Conservation (phyloP, 768 basidiomycete species). For the Podaxis carcinomalis region DNA sequence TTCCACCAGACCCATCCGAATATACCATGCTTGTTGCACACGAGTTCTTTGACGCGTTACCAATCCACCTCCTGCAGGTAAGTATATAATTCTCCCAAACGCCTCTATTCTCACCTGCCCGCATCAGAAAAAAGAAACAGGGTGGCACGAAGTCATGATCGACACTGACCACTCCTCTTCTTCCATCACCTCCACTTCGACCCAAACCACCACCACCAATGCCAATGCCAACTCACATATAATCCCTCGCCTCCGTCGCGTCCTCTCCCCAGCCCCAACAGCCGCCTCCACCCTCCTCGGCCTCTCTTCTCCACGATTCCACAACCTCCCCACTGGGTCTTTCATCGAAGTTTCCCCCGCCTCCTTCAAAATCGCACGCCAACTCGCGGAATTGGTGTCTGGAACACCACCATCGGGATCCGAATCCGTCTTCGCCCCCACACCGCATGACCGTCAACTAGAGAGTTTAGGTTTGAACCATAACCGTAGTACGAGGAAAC, state of each 20-base stretch:
- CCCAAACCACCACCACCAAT: conserved; percentile 9
- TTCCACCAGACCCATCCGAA: conserved; percentile 41
- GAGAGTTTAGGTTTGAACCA: neutral
- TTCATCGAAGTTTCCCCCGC: conserved; percentile 79
- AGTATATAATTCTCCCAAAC: conserved; percentile 13
- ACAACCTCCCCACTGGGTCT: conserved; percentile 59
- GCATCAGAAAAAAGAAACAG: conserved; percentile 65
- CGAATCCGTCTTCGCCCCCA: neutral
- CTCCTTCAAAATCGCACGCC: conserved; percentile 63
- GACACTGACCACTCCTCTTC: conserved; percentile 32
- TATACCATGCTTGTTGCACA: conserved; percentile 92
- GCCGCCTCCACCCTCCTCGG: conserved; percentile 52
- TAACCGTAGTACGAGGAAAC: neutral
- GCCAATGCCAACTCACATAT: neutral
- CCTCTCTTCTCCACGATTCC: conserved; percentile 66
- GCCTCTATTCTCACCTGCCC: neutral
- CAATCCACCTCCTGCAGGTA: conserved; percentile 87
- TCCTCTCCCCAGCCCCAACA: conserved; percentile 57
- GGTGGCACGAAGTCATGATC: conserved; percentile 86
- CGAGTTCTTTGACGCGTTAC: conserved; percentile 97
- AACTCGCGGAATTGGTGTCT: conserved; percentile 60
- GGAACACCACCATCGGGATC: neutral
- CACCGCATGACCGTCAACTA: neutral
- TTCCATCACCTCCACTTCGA: conserved; percentile 15
- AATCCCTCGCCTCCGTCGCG: conserved; percentile 47